A percentile compares a stretch with the other conserved stretches of the same genome.
Conservation (phyloP, 2,329 filamentous ascomycete genomes). For the Colletotrichum abscissum region DNA sequence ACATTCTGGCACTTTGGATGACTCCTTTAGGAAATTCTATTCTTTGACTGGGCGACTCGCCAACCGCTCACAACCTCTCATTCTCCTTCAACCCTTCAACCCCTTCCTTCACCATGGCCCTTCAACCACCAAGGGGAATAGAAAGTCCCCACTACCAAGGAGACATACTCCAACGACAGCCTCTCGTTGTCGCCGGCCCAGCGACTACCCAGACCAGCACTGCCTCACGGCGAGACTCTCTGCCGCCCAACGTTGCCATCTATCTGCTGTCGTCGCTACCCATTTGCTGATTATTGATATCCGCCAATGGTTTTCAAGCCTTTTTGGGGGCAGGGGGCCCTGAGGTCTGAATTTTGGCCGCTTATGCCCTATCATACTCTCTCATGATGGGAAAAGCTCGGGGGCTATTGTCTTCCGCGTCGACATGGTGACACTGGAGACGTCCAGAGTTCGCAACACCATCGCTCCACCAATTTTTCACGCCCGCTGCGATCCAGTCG, state of each 20-base stretch:
- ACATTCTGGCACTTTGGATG: slow-evolving; percentile 28
- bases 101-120: not conserved
- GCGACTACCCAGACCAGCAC: slow-evolving; percentile 42
- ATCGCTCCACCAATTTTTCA: slow-evolving; percentile 7
- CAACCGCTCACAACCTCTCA: slow-evolving; percentile 1
- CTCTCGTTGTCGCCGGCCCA: slow-evolving; percentile 44
- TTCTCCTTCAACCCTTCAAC: too few species aligned
- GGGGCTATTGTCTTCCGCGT: not conserved
- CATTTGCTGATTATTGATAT: not conserved
- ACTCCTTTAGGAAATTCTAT: slow-evolving; percentile 3
- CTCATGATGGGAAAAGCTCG: not conserved
- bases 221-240: slow-evolving; percentile 40
- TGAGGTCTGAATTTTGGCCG: not conserved
- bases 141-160: not conserved
- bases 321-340: not conserved
- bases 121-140: too few species aligned
- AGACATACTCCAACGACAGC: slow-evolving; percentile 43
- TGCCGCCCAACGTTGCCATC: slow-evolving; percentile 11
- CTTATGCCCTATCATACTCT: slow-evolving; percentile 13
- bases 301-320: not conserved
- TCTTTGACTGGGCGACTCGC: slow-evolving; percentile 9
- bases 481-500: slow-evolving; percentile 13
- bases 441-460: slow-evolving; percentile 20
- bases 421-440: slow-evolving; percentile 8
- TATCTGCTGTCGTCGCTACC: not conserved